Conservation (phyloP, 768 basidiomycete genomes). For the Kwoniella pini region DNA sequence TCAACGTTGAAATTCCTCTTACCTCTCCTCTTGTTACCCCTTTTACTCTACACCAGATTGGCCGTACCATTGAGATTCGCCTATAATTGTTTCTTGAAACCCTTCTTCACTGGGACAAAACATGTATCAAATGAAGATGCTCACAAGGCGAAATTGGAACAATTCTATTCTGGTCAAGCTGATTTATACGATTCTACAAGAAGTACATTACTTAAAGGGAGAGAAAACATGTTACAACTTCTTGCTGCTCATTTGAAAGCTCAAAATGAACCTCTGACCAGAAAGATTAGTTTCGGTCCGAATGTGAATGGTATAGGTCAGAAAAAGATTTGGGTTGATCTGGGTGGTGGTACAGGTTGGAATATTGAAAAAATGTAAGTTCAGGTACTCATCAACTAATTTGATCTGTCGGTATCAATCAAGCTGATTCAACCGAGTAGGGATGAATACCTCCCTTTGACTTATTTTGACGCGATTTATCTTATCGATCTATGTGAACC, state of each 20-base stretch:
- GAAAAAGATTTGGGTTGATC: conserved; percentile 71
- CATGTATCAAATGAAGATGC: background rate
- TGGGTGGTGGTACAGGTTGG: conserved; percentile 74
- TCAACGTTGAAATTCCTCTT: conserved; percentile 10
- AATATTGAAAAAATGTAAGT: conserved; percentile 68
- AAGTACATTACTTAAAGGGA: conserved; percentile 64
- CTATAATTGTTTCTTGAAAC: conserved; percentile 56
- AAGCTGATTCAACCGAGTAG: no score
- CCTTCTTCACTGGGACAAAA: conserved; percentile 35
- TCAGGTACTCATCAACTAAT: background rate
- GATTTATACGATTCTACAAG: conserved; percentile 72
- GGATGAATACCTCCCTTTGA: conserved; percentile 62
- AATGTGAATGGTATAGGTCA: conserved; percentile 40
- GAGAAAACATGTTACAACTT: conserved; percentile 72
- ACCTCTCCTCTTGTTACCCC: conserved; percentile 20
- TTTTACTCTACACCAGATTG: conserved; percentile 19
- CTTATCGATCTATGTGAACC: conserved; percentile 73
- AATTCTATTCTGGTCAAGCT: conserved; percentile 70
- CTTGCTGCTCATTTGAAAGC: conserved; percentile 65
- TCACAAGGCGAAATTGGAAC: conserved; percentile 53
- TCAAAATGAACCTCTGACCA: conserved; percentile 45
- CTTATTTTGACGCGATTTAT: conserved; percentile 68
- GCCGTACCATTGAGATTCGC: conserved; percentile 46
- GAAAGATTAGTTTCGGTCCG: background rate
- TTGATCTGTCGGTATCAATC: no score